Evolutionary conservation across 371 early-diverging fungal genomes (phyloP).

Genomic region (Mortierella sp.): DNA sequence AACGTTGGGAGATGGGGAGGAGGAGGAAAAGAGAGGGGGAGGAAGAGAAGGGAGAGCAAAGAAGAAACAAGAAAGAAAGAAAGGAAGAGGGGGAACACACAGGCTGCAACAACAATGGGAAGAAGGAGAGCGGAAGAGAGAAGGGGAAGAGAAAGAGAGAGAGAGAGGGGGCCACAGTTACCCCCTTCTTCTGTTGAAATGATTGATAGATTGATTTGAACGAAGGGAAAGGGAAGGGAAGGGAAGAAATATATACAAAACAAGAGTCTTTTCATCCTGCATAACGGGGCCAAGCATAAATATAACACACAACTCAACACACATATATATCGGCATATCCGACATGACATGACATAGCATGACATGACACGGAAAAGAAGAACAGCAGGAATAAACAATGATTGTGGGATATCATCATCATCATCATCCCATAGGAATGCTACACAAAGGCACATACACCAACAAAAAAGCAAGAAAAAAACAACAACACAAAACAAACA

Average conservation of each 20-base stretch:
- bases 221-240: background rate
- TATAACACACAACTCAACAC: too few species aligned
- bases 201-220: background rate
- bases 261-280: background rate
- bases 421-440: background rate
- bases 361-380: background rate
- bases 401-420: background rate
- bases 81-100: background rate
- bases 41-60: background rate
- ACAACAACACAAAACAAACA: too few species aligned
- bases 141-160: background rate
- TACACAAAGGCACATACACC: background rate
- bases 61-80: background rate
- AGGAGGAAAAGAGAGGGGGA: background rate
- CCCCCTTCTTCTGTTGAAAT: background rate
- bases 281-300: background rate
- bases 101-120: background rate
- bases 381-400: background rate
- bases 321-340: slow-evolving; percentile 1
- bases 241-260: background rate
- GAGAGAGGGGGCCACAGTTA: background rate
- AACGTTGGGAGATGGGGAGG: background rate
- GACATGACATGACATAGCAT: background rate
- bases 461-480: background rate
- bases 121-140: background rate